Evolutionary conservation across 768 basidiomycete species (phyloP), one percentile per base, ranked within the genome.

Genomic region (Exidia glandulosa): DNA sequence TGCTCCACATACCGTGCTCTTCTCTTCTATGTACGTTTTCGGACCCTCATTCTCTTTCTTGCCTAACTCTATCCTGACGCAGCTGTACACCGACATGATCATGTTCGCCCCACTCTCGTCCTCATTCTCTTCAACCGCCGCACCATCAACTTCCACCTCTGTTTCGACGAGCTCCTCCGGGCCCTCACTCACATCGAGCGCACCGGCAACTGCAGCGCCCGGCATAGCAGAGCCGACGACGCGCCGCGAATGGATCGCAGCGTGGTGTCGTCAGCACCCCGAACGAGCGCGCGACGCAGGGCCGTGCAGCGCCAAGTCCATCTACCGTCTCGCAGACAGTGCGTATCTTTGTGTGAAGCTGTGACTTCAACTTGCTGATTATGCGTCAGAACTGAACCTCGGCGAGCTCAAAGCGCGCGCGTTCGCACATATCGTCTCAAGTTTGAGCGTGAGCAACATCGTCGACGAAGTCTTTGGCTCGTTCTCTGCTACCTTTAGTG

Each of bases 391-490:
- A 66, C 77, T 93, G 32, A 87, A 86, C 65, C 72, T 94, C 32
- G 70, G 74, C 32, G 86, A 90, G 10, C 67, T 94, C 61, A 88
- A 86, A 67, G 81, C 85, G 31, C 78, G 87, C 59, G 89, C 90
- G 27, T 86, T 85, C 60, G 78, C 90, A 81, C 86, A 92, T 69
- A 93, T 94, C 50, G 74, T 83, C 63, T 85, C 82, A 62, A 84
- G 84, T 0, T 78, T 94, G 50, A 85, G 83, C 0, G 81, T 87
- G 13, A 81, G 87, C 14, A 94, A 92, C 69, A 86, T 93, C 57
- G 86, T 88, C 2, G 85, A 87, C 64, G 91, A 94, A 68, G 84
- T 88, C 36, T 94, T 94, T 67, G 89, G 87, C 12, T 82, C 85
- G 0, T 93, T 94, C 73, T 85, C 88, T 4, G 86, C 87, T 4